Evolutionary conservation across 768 basidiomycete species (phyloP).

Genomic region (Lactarius quietus): DNA sequence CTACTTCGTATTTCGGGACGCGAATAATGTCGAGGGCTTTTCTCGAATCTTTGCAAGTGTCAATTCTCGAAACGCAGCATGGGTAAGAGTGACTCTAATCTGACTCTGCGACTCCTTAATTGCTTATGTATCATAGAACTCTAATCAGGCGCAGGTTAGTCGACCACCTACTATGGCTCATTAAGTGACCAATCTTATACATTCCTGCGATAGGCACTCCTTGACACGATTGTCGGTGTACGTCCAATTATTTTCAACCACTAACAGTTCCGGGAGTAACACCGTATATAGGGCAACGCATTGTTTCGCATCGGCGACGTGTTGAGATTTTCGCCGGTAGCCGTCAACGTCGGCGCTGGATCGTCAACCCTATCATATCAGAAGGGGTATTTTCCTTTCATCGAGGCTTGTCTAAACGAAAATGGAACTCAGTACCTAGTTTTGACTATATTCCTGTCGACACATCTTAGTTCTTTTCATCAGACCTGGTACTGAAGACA

Average conservation of each 20-base stretch:
- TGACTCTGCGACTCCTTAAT: background rate
- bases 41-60: constrained; percentile 29
- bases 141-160: constrained; percentile 33
- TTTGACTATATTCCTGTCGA: background rate
- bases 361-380: constrained; percentile 32
- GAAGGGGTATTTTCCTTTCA: constrained; percentile 33
- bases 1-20: constrained; percentile 28
- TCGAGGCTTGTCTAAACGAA: constrained; percentile 30
- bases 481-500: constrained; percentile 32
- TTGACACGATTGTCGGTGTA: constrained; percentile 29
- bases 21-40: constrained; percentile 30
- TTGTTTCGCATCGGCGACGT: constrained; percentile 34
- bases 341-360: constrained; percentile 19
- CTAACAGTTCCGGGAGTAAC: background rate
- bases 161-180: no score
- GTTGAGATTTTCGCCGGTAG: constrained; percentile 28
- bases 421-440: background rate
- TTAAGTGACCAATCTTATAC: background rate
- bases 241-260: constrained; percentile 1
- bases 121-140: constrained; percentile 18
- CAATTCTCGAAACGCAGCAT: constrained; percentile 28
- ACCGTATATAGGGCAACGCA: constrained; percentile 28
- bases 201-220: constrained; percentile 27
- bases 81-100: constrained; percentile 23
- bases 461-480: constrained; percentile 32